Base-by-base conservation (phyloP, 345 rosid species). In the Citrus maxima region DNA sequence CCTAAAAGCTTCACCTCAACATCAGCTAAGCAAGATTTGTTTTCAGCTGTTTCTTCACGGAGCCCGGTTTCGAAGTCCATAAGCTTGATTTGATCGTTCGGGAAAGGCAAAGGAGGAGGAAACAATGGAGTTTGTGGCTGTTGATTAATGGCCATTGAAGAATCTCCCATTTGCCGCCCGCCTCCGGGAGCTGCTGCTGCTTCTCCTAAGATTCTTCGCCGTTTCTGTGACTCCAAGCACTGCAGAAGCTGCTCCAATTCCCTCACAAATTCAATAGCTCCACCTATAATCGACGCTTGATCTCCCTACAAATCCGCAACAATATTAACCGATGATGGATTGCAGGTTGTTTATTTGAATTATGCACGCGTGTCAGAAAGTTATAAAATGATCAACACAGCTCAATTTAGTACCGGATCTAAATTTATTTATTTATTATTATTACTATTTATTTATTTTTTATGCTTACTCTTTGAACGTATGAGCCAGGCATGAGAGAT, bases 261-360 rank as follows among this genome's bases (percentile, higher is more conserved):
- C 76, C 94, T 92, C 78, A 96, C 98, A 68, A 93, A 96, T 82
- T 94, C 98, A 14, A 96, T 94, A 9, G 94, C 99, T 40, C 99
- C 99, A 4, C 99, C 99, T 18, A 96, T 91, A n/a, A 96, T 94
- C 2, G 99, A 96, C 2, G 98, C 98, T 89, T 94, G 98, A 80
- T 96, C 99, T 81, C 97, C 98, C 98, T 94, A 54, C 2, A 54
- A 54, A 4, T 54, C 21, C 58, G 58, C 58, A 54, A 18, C 5
- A 54, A 4, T 18, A 54, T 16, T 16, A 54, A 19, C 21, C 5
- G 0, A 42, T 13, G 56, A 51, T 16, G 56, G 49, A 42, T 10
- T 42, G 10, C 16, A 3, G 12, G 13, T 12, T 46, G 14, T 46
- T 46, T 12, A 46, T 46, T 13, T 46, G 51, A 46, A 46, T 46